Evolutionary conservation across 2,329 filamentous ascomycete species (phyloP).

Genomic region (Allantophomopsis lycopodina): DNA sequence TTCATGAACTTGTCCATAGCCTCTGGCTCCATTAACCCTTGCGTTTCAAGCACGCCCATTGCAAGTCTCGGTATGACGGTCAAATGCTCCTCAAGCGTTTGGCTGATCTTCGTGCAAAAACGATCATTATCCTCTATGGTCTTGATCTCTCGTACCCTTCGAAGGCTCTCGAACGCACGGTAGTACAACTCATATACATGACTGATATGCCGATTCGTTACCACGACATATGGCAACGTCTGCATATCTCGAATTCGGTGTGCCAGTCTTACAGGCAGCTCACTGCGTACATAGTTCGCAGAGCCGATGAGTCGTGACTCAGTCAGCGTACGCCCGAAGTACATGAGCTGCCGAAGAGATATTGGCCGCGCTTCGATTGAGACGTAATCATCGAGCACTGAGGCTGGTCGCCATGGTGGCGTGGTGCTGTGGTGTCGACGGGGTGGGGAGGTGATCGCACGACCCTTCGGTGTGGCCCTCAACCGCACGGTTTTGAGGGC

Average conservation of each 20-base stretch:
- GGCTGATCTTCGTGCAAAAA: constrained; percentile 68
- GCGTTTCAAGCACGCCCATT: constrained; percentile 87
- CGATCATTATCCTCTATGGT: constrained; percentile 79
- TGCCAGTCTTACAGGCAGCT: constrained; percentile 79
- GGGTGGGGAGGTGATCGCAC: constrained; percentile 4
- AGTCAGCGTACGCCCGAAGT: constrained; percentile 88
- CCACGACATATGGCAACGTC: constrained; percentile 85
- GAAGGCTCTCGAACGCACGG: constrained; percentile 84
- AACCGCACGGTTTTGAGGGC: too few relatives aligned
- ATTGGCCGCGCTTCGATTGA: constrained; percentile 88
- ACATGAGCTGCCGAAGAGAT: constrained; percentile 88
- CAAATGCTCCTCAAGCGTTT: constrained; percentile 75
- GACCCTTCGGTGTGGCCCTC: too few relatives aligned
- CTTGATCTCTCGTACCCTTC: constrained; percentile 71
- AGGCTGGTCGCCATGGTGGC: constrained; percentile 46
- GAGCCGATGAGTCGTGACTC: constrained; percentile 83
- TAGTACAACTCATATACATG: constrained; percentile 97
- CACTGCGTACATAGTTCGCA: constrained; percentile 93
- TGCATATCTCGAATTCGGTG: constrained; percentile 97
- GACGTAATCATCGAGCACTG: constrained; percentile 58
- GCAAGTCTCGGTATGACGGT: constrained; percentile 88
- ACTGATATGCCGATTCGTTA: constrained; percentile 88
- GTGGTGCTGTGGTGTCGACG: constrained; percentile 7
- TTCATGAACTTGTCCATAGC: constrained; percentile 94
- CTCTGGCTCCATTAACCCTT: constrained; percentile 64